Evolutionary conservation across 2,329 filamentous ascomycete species (phyloP).

Genomic region (Zasmidium citrigriseum): DNA sequence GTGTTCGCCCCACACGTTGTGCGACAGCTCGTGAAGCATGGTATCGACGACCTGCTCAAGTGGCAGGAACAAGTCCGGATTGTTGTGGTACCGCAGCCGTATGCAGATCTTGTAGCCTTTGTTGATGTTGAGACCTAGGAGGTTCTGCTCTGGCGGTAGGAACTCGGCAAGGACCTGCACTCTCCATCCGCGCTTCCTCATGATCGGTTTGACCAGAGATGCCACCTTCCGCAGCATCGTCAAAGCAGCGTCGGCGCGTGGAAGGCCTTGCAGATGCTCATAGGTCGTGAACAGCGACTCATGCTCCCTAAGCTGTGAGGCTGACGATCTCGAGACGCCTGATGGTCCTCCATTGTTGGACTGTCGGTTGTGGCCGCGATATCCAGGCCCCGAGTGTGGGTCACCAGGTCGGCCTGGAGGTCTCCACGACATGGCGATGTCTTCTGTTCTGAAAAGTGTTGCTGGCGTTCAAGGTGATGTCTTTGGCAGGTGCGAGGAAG

Average conservation of each 20-base stretch:
- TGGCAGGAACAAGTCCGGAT: constrained; percentile 75
- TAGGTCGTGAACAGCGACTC: constrained; percentile 53
- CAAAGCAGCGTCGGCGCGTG: constrained; percentile 47
- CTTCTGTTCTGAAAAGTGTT: neutral
- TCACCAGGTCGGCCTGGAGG: constrained; percentile 18
- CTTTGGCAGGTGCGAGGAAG: neutral
- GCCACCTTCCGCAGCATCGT: constrained; percentile 75
- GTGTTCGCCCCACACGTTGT: constrained; percentile 82
- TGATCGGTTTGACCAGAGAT: constrained; percentile 90
- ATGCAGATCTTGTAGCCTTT: constrained; percentile 77
- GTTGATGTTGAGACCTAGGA: constrained; percentile 80
- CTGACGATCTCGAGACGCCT: constrained; percentile 34
- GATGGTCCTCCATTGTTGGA: constrained; percentile 33
- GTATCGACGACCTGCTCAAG: constrained; percentile 83
- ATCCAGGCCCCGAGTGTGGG: constrained; percentile 18
- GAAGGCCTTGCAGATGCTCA: constrained; percentile 50
- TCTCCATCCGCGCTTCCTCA: constrained; percentile 81
- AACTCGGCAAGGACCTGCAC: constrained; percentile 83
- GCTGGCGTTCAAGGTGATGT: neutral
- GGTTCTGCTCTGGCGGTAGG: constrained; percentile 70
- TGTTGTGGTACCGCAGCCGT: constrained; percentile 73
- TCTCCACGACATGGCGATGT: constrained; percentile 20
- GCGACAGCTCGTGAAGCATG: constrained; percentile 91
- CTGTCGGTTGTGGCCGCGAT: constrained; percentile 26
- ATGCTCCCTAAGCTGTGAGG: constrained; percentile 44